Evolutionary conservation across 2,329 filamentous ascomycete genomes (phyloP).

Genomic region (Colletotrichum truncatum): DNA sequence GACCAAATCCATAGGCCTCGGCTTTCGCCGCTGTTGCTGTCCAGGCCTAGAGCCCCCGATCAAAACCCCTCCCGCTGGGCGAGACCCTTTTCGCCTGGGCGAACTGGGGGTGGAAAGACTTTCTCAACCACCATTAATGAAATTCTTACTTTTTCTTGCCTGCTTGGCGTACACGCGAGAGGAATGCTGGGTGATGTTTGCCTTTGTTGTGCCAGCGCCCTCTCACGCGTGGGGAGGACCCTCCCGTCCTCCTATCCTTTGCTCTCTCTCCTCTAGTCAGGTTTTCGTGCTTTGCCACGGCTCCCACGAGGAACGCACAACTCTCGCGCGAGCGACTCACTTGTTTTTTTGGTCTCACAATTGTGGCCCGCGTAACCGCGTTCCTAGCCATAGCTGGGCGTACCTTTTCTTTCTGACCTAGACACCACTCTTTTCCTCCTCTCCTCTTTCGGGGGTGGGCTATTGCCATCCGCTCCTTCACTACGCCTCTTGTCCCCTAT

Average conservation of each 20-base stretch:
- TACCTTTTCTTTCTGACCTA: not conserved
- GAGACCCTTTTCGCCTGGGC: not conserved
- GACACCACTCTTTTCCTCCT: not conserved
- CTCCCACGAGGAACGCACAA: conserved; percentile 25
- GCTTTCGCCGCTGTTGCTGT: not conserved
- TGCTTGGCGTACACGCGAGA: conserved; percentile 9
- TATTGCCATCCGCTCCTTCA: not conserved
- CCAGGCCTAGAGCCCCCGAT: not conserved
- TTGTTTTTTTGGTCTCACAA: conserved; percentile 10
- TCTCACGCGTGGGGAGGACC: conserved; percentile 6
- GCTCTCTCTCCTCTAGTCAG: not conserved
- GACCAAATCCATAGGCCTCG: not conserved
- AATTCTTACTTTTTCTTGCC: conserved; percentile 2
- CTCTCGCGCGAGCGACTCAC: conserved; percentile 16
- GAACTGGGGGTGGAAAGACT: not conserved
- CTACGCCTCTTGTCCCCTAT: not conserved
- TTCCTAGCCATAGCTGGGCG: conserved; percentile 17
- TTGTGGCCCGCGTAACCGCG: conserved; percentile 14
- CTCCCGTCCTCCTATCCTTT: not conserved
- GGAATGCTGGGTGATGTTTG: not conserved
- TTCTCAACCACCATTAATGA: not conserved
- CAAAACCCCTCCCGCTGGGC: not conserved
- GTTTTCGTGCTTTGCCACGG: conserved; percentile 5
- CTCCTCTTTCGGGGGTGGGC: not conserved
- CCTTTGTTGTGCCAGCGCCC: conserved; percentile 1